Evolutionary conservation across 495 filamentous ascomycete genomes (phyloP), one percentile per base, ranked within the genome.

Genomic region (Neurospora sp.): DNA sequence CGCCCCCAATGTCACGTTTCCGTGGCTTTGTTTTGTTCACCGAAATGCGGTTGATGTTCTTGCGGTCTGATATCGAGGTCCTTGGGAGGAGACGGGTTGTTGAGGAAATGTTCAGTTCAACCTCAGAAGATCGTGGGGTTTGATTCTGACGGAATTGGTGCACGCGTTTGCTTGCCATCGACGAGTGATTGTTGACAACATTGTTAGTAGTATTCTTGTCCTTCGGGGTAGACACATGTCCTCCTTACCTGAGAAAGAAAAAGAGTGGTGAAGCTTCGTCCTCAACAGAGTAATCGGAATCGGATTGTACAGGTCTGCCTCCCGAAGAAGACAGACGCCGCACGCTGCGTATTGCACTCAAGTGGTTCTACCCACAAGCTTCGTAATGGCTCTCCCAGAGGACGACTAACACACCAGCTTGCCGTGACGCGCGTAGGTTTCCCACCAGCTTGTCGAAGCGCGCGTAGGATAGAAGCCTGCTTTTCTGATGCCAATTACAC

Each of bases 401-500:
- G 73, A 2, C 48, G 48, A 59, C 48, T 59, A 20, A 31, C 31
- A 31, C 31, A 31, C 31, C 31, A 31, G 31, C 31, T 31, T 31
- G 31, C 31, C 31, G 31, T 31, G 31, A 31, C 31, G 31, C 31
- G 31, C 31, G 31, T 31, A 31, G 31, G 31, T 31, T 31, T 2
- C 31, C 31, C 31, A 31, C 31, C 48, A 59, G 48, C 48, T 59
- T 3, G 20, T 2, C 20, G 3, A 20, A 20, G 44, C 44, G 1
- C 23, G 20, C 48, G 0, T 31, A 59, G 20, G 48, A 59, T 27
- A 20, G 69, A 5, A n/a, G 72, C 73, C 73, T 77, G 75, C 75
- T 75, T 77, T 77, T 77, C 73, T 77, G 75, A 77, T 77, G 75
- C 75, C 75, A 77, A 75, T 77, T 71, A 73, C 73, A 75, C 71